phyloP scores from a whole-genome alignment of 225 moss, liverwort and hornwort genomes.

The Ulota crispa region DNA sequence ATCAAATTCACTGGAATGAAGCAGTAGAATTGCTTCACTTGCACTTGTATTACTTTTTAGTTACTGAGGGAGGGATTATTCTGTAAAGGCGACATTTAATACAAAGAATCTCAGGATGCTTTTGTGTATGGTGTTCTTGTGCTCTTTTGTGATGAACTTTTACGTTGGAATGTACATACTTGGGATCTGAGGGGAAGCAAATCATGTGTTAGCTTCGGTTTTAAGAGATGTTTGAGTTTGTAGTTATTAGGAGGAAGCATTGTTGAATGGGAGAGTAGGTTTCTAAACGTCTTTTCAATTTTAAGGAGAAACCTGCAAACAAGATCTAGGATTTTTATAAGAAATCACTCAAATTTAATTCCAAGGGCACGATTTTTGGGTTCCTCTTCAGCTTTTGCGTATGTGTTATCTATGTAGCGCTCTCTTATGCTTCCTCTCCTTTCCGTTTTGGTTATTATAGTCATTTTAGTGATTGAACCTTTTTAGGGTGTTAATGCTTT shows the following conservation, averaged over 20 bases:
- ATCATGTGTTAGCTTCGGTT: neutral
- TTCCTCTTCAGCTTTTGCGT: no score
- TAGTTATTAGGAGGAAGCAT: neutral
- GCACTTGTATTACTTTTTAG: neutral
- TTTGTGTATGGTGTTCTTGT: neutral
- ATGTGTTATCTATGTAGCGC: no score
- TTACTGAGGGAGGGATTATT: neutral
- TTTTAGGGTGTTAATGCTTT: no score
- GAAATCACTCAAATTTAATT: no score
- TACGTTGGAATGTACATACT: neutral
- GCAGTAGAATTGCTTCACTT: neutral
- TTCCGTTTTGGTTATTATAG: no score
- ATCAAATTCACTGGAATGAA: neutral
- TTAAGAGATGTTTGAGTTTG: neutral
- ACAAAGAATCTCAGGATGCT: neutral
- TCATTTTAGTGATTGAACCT: no score
- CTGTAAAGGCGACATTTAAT: neutral
- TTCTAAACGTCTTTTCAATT: no score
- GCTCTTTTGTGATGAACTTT: neutral
- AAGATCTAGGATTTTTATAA: no score
- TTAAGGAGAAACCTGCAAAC: no score
- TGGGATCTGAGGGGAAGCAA: neutral
- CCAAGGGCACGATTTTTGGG: no score
- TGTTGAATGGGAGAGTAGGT: neutral
- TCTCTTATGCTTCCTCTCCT: no score